Evolutionary conservation across 2,329 filamentous ascomycete genomes (phyloP).

Genomic region (Ceratocystis cubensis): DNA sequence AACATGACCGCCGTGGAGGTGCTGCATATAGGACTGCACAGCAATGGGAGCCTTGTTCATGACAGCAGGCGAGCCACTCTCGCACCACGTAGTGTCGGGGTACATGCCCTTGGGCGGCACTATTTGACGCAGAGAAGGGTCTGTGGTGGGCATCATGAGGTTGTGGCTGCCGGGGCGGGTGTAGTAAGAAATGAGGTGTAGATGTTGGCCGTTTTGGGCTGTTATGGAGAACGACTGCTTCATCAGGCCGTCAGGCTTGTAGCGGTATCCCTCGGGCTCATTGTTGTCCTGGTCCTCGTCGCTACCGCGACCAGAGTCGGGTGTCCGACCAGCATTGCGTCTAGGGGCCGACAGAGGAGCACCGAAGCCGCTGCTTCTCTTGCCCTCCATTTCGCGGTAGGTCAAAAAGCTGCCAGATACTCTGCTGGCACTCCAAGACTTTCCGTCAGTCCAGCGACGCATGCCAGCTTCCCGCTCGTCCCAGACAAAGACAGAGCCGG

Average conservation of each 20-base stretch:
- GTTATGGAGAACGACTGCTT: constrained; percentile 99
- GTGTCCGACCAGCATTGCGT: constrained; percentile 59
- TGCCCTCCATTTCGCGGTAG: constrained; percentile 98
- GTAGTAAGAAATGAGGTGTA: constrained; percentile 97
- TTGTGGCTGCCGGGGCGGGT: constrained; percentile 61
- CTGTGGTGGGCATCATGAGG: constrained; percentile 68
- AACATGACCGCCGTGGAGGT: constrained; percentile 26
- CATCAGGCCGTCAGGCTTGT: constrained; percentile 95
- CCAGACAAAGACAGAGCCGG: constrained; percentile 98
- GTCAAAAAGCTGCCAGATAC: constrained; percentile 96
- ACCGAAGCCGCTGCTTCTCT: constrained; percentile 69
- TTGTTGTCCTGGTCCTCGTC: constrained; percentile 77
- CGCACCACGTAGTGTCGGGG: constrained; percentile 85
- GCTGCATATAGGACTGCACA: constrained; percentile 30
- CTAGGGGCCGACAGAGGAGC: constrained; percentile 31
- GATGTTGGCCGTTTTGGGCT: constrained; percentile 72
- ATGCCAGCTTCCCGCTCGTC: constrained; percentile 97
- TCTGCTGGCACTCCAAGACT: constrained; percentile 96
- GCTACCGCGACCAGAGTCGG: constrained; percentile 67
- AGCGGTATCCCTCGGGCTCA: constrained; percentile 81
- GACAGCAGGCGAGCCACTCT: constrained; percentile 66
- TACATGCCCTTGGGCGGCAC: constrained; percentile 89
- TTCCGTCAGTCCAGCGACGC: constrained; percentile 96
- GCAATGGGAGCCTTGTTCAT: constrained; percentile 63
- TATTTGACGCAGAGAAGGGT: constrained; percentile 68